A percentile compares a stretch with the other conserved stretches of the same genome.
Evolutionary conservation across 1,139 yeast genomes (phyloP).

Genomic region (Saccharomycopsis crataegensis): DNA sequence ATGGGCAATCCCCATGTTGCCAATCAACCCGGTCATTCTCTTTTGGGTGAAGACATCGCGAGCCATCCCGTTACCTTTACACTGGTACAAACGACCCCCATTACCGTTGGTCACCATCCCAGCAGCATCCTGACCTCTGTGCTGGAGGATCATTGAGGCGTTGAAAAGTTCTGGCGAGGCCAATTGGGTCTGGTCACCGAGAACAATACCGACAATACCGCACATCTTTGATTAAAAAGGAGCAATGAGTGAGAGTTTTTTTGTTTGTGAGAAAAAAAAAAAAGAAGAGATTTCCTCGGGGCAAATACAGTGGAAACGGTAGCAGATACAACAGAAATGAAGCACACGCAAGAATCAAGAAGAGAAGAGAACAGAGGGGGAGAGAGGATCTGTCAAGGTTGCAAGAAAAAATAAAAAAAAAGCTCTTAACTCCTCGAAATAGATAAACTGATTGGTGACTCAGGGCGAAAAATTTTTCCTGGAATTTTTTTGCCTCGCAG

Average conservation of each 20-base stretch:
- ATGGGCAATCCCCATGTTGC: constrained; percentile 94
- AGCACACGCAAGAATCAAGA: too few relatives aligned
- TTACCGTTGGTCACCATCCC: constrained; percentile 96
- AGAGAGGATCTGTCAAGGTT: too few relatives aligned
- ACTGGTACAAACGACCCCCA: constrained; percentile 89
- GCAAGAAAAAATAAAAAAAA: too few relatives aligned
- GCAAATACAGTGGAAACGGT: too few relatives aligned
- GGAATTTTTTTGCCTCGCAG: too few relatives aligned
- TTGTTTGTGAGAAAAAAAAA: too few relatives aligned
- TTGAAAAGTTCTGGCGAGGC: constrained; percentile 90
- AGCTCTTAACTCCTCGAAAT: too few relatives aligned
- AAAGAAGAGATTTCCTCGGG: neutral
- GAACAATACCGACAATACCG: constrained; percentile 85
- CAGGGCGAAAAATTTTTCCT: too few relatives aligned
- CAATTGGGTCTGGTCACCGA: constrained; percentile 63
- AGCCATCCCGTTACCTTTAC: constrained; percentile 99
- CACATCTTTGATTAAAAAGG: constrained; percentile 48
- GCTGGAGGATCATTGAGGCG: constrained; percentile 90
- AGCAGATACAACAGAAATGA: too few relatives aligned
- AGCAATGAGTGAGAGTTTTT: too few relatives aligned
- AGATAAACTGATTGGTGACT: too few relatives aligned
- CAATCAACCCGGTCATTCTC: constrained; percentile 72
- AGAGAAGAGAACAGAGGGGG: too few relatives aligned
- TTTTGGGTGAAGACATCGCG: constrained; percentile 88
- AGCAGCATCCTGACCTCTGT: constrained; percentile 99